A percentile compares a stretch with the other conserved stretches of the same genome.
Evolutionary conservation across 257 asterid genomes (phyloP).

Genomic region (Catharanthus roseus): DNA sequence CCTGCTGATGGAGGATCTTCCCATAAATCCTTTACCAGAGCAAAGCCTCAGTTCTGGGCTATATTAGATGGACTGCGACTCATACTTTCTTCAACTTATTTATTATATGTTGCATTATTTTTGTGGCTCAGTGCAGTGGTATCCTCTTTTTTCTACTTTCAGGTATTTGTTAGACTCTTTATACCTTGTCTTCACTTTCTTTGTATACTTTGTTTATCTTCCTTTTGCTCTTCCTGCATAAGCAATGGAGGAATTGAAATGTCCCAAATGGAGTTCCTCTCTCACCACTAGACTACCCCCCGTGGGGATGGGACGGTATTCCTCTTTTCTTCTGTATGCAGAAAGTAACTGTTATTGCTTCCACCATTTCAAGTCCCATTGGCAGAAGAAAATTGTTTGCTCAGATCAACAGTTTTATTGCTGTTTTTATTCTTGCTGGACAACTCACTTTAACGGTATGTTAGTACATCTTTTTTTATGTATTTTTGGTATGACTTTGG

Average conservation of each 20-base stretch:
- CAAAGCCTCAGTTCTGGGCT: conserved; percentile 70
- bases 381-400: conserved; percentile 86
- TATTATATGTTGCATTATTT: conserved; percentile 75
- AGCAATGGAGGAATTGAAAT: not conserved
- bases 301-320: not conserved
- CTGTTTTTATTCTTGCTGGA: conserved; percentile 89
- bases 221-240: not conserved
- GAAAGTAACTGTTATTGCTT: conserved; percentile 93
- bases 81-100: conserved; percentile 71
- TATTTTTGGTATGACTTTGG: not conserved
- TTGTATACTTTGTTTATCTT: not conserved
- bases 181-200: not conserved
- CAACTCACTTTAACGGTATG: conserved; percentile 89
- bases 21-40: conserved; percentile 42
- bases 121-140: conserved; percentile 89
- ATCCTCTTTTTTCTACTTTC: conserved; percentile 96
- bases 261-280: not conserved
- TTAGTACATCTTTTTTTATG: not conserved
- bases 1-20: conserved; percentile 39
- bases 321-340: conserved; percentile 33
- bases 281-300: not conserved
- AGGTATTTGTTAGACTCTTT: conserved; percentile 37
- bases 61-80: conserved; percentile 83
- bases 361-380: conserved; percentile 62
- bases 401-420: conserved; percentile 90